Base-by-base conservation (phyloP, 164 flowering plant species). In the Magnolia changhungtana region DNA sequence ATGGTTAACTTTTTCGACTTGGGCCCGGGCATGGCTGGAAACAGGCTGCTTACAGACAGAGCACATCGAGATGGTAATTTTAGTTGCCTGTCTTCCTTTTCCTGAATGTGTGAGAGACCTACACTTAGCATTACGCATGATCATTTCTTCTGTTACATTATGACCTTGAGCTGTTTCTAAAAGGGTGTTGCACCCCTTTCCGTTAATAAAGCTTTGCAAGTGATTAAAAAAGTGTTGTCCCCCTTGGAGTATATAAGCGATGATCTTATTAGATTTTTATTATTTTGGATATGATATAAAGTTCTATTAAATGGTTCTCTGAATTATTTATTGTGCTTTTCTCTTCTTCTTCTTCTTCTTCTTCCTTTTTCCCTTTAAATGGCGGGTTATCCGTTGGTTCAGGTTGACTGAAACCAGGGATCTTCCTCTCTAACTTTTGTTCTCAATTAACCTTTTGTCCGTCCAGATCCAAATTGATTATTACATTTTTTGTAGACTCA, bases 1-100 rank as follows among this genome's bases (percentile, higher is more conserved):
- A 88, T 92, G 94, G 92, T 90, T 45, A 91, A 90, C 81, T 83
- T 93, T 69, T 91, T 95, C 79, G 96, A 95, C 78, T 82, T 91
- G 81, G 85, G 83, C 71, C 70, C 86, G 4, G 89, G 87, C 20
- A 64, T 86, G 37, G 9, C 90, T 52, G 83, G 83, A 69, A 92
- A 88, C 82, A 88, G 78, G 89, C 82, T 88, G 75, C 90, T 95
- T 20, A 87, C 87, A 0, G 92, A 91, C 61, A 90, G 84, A 81
- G 88, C 96, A 16, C 89, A 91, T 78, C 75, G 63, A 69, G 92
- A 90, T 79, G 96, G 98, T 92, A 74, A 85, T 64, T 37, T 72
- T 76, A 24, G 59, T 23, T 11, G 23, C 72, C 19, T 31, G 18
- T 59, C 20, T 27, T 67, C 14, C 73, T 37, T 50, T 21, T 59